Percentiles rank a stretch among this genome's conserved stretches.
phyloP scores from a whole-genome alignment of 2,329 filamentous ascomycete species.

The Huntiella omanensis region DNA sequence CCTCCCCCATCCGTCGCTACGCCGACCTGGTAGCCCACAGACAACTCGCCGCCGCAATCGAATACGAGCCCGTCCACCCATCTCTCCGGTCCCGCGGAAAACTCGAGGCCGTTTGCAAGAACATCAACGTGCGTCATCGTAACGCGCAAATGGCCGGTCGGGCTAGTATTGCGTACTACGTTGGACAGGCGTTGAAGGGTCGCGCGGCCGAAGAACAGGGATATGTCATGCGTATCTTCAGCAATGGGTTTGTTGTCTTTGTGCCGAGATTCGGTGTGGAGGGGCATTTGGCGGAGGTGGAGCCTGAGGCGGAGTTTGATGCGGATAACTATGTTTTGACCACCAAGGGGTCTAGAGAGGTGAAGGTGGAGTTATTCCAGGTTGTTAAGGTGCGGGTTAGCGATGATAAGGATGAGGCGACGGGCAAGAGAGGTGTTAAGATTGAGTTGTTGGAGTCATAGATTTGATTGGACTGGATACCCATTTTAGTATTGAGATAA shows the following conservation, averaged over 20 bases:
- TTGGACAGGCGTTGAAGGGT: conserved; percentile 75
- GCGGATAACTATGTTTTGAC: conserved; percentile 64
- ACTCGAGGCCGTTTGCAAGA: conserved; percentile 87
- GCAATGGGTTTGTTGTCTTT: conserved; percentile 91
- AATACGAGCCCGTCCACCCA: conserved; percentile 72
- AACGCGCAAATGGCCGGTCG: conserved; percentile 93
- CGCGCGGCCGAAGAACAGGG: conserved; percentile 52
- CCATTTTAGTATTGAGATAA: neutral
- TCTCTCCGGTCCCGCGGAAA: conserved; percentile 64
- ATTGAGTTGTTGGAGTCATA: conserved; percentile 39
- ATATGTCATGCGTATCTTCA: conserved; percentile 93
- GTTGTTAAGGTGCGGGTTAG: conserved; percentile 78
- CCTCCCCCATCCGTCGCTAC: conserved; percentile 88
- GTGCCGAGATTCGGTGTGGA: conserved; percentile 94
- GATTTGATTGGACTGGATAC: conserved; percentile 1
- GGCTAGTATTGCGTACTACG: conserved; percentile 92
- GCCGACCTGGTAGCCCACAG: conserved; percentile 90
- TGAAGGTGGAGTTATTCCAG: conserved; percentile 69
- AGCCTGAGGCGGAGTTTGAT: conserved; percentile 69
- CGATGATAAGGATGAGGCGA: conserved; percentile 83
- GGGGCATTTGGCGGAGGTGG: conserved; percentile 52
- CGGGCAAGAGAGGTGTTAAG: conserved; percentile 86
- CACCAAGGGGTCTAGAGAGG: conserved; percentile 33
- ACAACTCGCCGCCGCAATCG: conserved; percentile 87
- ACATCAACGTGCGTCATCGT: conserved; percentile 93